Conservation (phyloP, 345 rosid species). For the Linum lewisii region DNA sequence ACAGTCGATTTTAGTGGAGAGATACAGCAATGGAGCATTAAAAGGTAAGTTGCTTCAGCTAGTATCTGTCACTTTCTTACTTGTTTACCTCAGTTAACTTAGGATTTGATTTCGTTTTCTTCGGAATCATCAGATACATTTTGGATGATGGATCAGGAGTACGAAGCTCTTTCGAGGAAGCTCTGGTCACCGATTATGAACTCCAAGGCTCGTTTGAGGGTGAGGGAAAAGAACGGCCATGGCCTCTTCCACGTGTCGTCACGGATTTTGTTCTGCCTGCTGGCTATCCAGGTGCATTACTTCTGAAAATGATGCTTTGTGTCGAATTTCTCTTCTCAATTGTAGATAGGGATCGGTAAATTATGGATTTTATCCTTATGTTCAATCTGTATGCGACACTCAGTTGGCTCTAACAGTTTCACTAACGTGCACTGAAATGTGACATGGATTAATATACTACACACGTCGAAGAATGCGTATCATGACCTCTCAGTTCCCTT, state of each 20-base stretch:
- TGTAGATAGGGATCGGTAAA: too few relatives aligned
- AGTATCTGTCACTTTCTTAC: background rate
- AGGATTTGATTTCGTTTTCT: slow-evolving; percentile 12
- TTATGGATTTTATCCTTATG: too few relatives aligned
- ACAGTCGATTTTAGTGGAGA: slow-evolving; percentile 54
- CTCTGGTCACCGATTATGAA: slow-evolving; percentile 14
- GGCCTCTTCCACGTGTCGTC: slow-evolving; percentile 47
- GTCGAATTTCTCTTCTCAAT: background rate
- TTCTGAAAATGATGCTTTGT: background rate
- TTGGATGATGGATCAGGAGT: slow-evolving; percentile 43
- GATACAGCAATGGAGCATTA: slow-evolving; percentile 72
- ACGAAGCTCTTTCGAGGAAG: slow-evolving; percentile 33
- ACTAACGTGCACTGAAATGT: background rate
- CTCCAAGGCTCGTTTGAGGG: slow-evolving; percentile 23
- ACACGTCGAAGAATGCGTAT: too few relatives aligned
- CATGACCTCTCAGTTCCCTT: background rate
- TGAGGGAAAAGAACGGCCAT: slow-evolving; percentile 24
- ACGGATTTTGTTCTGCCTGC: slow-evolving; percentile 72
- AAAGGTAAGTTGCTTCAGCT: slow-evolving; percentile 33
- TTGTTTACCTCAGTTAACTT: background rate
- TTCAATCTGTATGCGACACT: too few relatives aligned
- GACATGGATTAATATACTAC: too few relatives aligned
- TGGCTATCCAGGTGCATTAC: slow-evolving; percentile 66
- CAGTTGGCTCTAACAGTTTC: too few relatives aligned
- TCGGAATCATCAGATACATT: slow-evolving; percentile 39